Conservation (phyloP, 371 early-diverging fungal species). For the Rhizopus delemar region DNA sequence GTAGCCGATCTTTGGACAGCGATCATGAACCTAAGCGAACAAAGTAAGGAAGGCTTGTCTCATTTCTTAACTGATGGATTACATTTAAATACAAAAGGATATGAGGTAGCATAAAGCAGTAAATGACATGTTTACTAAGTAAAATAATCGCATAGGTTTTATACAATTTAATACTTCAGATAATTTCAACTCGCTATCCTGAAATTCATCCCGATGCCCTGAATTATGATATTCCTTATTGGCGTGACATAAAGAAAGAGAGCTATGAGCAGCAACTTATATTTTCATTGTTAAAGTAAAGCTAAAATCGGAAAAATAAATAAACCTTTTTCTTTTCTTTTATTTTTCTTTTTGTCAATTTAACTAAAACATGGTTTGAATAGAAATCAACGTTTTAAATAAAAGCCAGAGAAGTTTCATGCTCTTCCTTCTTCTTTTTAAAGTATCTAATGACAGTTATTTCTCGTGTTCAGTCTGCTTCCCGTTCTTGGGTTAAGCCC, state of each 20-base stretch:
- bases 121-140: not conserved
- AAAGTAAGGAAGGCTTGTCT: slow-evolving; percentile 17
- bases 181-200: slow-evolving; percentile 31
- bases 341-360: not conserved
- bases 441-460: not conserved
- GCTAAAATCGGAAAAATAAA: not conserved
- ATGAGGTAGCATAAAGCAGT: slow-evolving; percentile 35
- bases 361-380: no score
- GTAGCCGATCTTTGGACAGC: slow-evolving; percentile 64
- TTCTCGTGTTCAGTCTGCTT: slow-evolving; percentile 17
- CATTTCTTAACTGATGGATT: slow-evolving; percentile 67
- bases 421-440: not conserved
- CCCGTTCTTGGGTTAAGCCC: slow-evolving; percentile 29
- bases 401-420: not conserved
- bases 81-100: slow-evolving; percentile 63
- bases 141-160: slow-evolving; percentile 19
- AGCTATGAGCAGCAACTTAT: slow-evolving; percentile 25
- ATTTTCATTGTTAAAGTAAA: slow-evolving; percentile 29
- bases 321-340: not conserved
- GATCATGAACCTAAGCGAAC: slow-evolving; percentile 38
- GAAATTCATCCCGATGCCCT: slow-evolving; percentile 47
- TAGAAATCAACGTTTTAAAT: no score
- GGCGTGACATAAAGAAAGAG: slow-evolving; percentile 18
- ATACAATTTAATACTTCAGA: slow-evolving; percentile 32
- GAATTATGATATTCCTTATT: slow-evolving; percentile 33